Conservation (phyloP, 495 filamentous ascomycete species). For the Evernia prunastri region DNA sequence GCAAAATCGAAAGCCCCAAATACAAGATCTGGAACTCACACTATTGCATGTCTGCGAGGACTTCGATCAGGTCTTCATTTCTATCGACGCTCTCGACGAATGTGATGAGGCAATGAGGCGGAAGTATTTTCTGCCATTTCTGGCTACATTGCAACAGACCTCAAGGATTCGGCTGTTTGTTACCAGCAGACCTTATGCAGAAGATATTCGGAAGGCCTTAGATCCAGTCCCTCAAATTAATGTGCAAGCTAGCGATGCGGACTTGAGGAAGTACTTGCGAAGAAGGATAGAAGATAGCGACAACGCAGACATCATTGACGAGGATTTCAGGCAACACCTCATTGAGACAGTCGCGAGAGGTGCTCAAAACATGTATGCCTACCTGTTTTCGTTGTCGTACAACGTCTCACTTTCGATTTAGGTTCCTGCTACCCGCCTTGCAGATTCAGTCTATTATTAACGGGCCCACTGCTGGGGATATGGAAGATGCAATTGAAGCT, state of each 20-base stretch:
- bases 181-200: constrained; percentile 11
- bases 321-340: constrained; percentile 7
- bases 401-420: not conserved
- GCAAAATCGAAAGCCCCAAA: not conserved
- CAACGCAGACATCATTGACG: constrained; percentile 2
- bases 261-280: constrained; percentile 11
- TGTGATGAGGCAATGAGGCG: constrained; percentile 23
- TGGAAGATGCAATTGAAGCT: constrained; percentile 16
- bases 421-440: constrained; percentile 20
- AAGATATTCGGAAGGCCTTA: constrained; percentile 6
- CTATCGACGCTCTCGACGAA: constrained; percentile 33
- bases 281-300: constrained; percentile 11
- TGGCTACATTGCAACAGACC: constrained; percentile 4
- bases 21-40: constrained; percentile 11
- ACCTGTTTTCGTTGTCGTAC: not conserved
- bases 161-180: constrained; percentile 2
- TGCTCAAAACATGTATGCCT: constrained; percentile 15
- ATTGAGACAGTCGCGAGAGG: constrained; percentile 8
- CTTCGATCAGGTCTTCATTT: constrained; percentile 21
- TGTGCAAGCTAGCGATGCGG: constrained; percentile 13
- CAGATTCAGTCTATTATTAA: constrained; percentile 17
- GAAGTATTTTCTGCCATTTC: constrained; percentile 2
- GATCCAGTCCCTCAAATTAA: not conserved
- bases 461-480: constrained; percentile 18
- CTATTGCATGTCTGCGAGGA: constrained; percentile 7